Evolutionary conservation across 2,329 filamentous ascomycete genomes (phyloP), one percentile per base, ranked within the genome.

Genomic region (Pseudogymnoascus sp.): DNA sequence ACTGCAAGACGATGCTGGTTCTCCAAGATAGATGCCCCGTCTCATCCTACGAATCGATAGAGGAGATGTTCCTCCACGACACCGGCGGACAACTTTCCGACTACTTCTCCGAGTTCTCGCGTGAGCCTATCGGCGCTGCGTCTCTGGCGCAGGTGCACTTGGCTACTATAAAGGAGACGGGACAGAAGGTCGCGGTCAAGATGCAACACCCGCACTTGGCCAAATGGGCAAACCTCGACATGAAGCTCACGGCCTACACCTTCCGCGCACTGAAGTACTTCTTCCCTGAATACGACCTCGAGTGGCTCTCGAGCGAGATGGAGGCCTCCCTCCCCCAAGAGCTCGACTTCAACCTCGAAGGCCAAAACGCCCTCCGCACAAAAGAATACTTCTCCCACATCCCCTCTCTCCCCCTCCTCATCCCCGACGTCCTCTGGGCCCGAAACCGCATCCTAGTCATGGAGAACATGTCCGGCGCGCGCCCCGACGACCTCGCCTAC

Each of bases 281-380:
- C 79, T 99, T 99, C 71, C 95, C 95, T 2, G 92, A 97, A 68
- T 99, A 99, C 73, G 94, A 99, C 73, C 80, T 99, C 28, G 92
- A 96, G 70, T 99, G 94, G 94, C 78, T 99, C 8, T 92, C 91
- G 1, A 85, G 87, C 6, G 94, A 99, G 74, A 95, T 99, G 88
- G 90, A 97, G 63, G 76, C 85, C 18, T 97, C 91, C 2, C 77
- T 99, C 6, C 94, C 94, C 0, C 87, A 93, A 71, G 94, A 99
- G 74, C 79, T 99, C 59, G 89, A 99, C 72, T 99, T 99, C 70
- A 79, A 84, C 38, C 85, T 85, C 68, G 94, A 99, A 72, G 94
- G 89, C 4, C 76, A 85, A 60, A 99, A 99, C 73, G 92, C 95
- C 8, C 82, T 79, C 50, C 83, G 89, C 57, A 90, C 90, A 37